A percentile compares a stretch with the other conserved stretches of the same genome.
Conservation (phyloP, 1,284 basidiomycete species). For the Austropuccinia psidii region DNA sequence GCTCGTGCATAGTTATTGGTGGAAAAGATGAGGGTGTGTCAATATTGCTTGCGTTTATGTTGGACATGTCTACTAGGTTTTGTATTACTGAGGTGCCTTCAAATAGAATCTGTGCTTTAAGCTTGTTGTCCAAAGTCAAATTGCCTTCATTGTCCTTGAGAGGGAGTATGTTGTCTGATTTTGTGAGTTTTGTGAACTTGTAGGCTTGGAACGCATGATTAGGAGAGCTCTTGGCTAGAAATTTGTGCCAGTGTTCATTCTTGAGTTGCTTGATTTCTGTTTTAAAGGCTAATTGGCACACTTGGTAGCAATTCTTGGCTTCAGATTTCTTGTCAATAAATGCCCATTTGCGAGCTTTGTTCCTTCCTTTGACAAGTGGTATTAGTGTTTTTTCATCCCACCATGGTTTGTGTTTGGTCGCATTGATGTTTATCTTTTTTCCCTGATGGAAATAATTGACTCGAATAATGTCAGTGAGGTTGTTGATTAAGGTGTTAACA, state of each 20-base stretch:
- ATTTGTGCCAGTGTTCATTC: not conserved
- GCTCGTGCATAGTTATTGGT: not conserved
- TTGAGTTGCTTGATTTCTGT: not conserved
- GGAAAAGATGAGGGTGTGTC: no score
- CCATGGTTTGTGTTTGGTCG: conserved; percentile 15
- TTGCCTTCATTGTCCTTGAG: not conserved
- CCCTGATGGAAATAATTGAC: no score
- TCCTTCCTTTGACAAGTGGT: not conserved
- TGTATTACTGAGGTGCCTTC: conserved; percentile 9
- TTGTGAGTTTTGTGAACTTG: not conserved
- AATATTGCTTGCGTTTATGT: no score
- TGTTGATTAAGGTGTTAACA: no score
- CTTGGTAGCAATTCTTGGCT: not conserved
- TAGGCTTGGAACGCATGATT: not conserved
- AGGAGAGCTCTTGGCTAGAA: no score
- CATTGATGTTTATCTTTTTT: no score
- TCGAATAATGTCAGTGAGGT: no score
- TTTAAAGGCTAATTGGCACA: not conserved
- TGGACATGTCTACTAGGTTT: not conserved
- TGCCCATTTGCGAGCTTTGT: conserved; percentile 2
- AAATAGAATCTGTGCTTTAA: not conserved
- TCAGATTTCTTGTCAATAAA: not conserved
- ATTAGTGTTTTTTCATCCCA: not conserved
- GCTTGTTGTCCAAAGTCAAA: not conserved
- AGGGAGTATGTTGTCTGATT: not conserved